These are phyloP conservation scores for Aspergillus ruber DNA, from an alignment of 2,329 filamentous ascomycete species.

Conservation along the genomic window DNA sequence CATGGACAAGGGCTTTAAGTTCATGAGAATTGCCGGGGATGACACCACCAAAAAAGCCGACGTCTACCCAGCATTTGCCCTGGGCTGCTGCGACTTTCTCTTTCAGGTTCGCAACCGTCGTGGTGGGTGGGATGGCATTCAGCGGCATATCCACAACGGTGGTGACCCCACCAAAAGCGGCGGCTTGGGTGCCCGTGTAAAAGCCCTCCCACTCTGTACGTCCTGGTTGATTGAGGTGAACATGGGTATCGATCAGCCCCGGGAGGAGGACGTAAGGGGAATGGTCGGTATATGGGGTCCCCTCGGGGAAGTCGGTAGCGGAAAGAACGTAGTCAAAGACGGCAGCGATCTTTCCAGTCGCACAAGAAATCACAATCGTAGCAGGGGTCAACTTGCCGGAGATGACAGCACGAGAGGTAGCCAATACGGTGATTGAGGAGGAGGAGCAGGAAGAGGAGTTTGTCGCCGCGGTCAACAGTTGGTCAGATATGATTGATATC, in stretches of 20 bases:
- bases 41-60: conserved; percentile 95
- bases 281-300: conserved; percentile 72
- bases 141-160: conserved; percentile 97
- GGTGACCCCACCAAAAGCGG: conserved; percentile 91
- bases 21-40: conserved; percentile 82
- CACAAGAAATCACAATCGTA: conserved; percentile 70
- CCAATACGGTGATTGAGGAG: conserved; percentile 63
- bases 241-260: conserved; percentile 94
- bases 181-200: conserved; percentile 86
- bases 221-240: conserved; percentile 95
- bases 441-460: conserved; percentile 20
- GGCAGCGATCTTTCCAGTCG: conserved; percentile 76
- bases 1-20: conserved; percentile 71
- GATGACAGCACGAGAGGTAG: conserved; percentile 76
- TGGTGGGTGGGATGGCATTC: conserved; percentile 94
- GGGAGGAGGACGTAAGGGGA: conserved; percentile 79
- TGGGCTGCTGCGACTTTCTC: conserved; percentile 79
- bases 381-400: conserved; percentile 71
- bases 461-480: conserved; percentile 7
- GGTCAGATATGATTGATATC: too few species aligned
- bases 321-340: conserved; percentile 69
- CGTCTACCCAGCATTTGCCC: conserved; percentile 94
- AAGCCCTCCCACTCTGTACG: conserved; percentile 98
- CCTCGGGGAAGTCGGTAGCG: conserved; percentile 61
- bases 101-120: conserved; percentile 71